These are phyloP conservation scores for Cercis canadensis DNA, from an alignment of 306 rosid species.

Conservation along the genomic window DNA sequence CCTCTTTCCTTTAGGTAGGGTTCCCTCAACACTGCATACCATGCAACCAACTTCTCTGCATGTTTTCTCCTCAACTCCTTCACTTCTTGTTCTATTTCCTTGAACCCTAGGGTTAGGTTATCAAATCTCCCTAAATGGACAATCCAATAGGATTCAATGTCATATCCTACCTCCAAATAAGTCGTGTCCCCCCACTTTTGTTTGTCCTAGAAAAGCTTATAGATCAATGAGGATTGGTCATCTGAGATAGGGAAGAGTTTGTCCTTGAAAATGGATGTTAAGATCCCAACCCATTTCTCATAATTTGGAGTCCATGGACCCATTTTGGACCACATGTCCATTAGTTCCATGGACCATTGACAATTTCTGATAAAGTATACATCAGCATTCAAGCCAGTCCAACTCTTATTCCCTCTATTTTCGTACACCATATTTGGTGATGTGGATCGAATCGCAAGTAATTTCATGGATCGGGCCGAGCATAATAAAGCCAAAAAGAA, in stretches of 20 bases:
- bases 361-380: constrained; percentile 42
- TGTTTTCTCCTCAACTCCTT: constrained; percentile 42
- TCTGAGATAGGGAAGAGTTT: constrained; percentile 29
- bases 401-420: constrained; percentile 26
- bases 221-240: constrained; percentile 40
- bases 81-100: constrained; percentile 27
- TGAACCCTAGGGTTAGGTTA: constrained; percentile 2
- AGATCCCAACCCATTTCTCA: constrained; percentile 34
- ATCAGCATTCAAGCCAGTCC: constrained; percentile 42
- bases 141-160: constrained; percentile 41
- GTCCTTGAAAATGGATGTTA: constrained; percentile 31
- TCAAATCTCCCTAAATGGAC: constrained; percentile 19
- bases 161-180: constrained; percentile 29
- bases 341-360: constrained; percentile 46
- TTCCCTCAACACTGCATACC: constrained; percentile 41
- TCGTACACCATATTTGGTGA: constrained; percentile 26
- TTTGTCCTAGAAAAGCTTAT: constrained; percentile 8
- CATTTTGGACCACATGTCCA: constrained; percentile 45
- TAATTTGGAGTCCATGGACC: constrained; percentile 31
- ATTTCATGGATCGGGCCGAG: too few species aligned
- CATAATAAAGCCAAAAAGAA: too few species aligned
- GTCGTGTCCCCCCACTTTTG: constrained; percentile 35
- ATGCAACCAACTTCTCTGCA: constrained; percentile 42
- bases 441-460: too few species aligned
- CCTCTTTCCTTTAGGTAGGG: constrained; percentile 11